Conservation (phyloP, 1,139 yeast genomes). For the Taiozyma sp. region DNA sequence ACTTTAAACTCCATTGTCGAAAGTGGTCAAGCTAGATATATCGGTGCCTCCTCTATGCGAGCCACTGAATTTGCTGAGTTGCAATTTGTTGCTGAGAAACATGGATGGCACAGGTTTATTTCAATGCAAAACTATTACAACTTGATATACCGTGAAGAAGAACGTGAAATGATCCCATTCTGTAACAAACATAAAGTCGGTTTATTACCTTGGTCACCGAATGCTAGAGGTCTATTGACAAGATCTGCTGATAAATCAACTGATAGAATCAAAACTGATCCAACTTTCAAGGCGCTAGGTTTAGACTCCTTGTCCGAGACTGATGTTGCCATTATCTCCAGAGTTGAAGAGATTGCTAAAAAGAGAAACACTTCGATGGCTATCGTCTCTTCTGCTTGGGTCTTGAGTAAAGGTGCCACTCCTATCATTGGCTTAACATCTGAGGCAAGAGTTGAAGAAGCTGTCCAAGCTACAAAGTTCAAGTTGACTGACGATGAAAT, state of each 20-base stretch:
- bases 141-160: slow-evolving; percentile 54
- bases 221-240: slow-evolving; percentile 43
- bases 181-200: slow-evolving; percentile 46
- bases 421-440: slow-evolving; percentile 56
- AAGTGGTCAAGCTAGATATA: slow-evolving; percentile 44
- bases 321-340: slow-evolving; percentile 34
- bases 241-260: slow-evolving; percentile 30
- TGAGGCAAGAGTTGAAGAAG: slow-evolving; percentile 48
- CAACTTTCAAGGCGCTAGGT: slow-evolving; percentile 18
- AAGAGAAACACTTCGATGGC: slow-evolving; percentile 44
- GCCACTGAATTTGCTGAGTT: slow-evolving; percentile 43
- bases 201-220: slow-evolving; percentile 48
- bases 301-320: slow-evolving; percentile 18
- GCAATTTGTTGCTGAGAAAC: slow-evolving; percentile 46
- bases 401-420: slow-evolving; percentile 38
- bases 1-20: slow-evolving; percentile 49
- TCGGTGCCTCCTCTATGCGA: slow-evolving; percentile 59
- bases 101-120: slow-evolving; percentile 51
- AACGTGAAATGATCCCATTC: slow-evolving; percentile 53
- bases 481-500: slow-evolving; percentile 42
- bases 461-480: slow-evolving; percentile 39
- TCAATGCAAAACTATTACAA: slow-evolving; percentile 58
- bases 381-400: slow-evolving; percentile 52
- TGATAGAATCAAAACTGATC: slow-evolving; percentile 20
- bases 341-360: slow-evolving; percentile 48